These are phyloP conservation scores for Psophocarpus tetragonolobus DNA, from an alignment of 306 rosid species.

Conservation along the genomic window DNA sequence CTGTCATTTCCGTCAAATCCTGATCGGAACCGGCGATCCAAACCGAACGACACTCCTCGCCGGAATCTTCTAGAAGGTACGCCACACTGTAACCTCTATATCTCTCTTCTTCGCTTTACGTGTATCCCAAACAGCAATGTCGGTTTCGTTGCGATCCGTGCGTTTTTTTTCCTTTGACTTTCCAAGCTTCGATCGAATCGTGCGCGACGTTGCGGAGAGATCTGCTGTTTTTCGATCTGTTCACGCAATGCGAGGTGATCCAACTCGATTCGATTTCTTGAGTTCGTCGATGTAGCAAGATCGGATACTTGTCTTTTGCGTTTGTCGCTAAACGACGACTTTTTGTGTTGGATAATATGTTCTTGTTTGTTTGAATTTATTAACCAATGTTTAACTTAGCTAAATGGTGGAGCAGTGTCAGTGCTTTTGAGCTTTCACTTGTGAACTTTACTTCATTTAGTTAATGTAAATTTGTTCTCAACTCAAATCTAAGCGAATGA, in stretches of 20 bases:
- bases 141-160: slow-evolving; percentile 32
- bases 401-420: slow-evolving; percentile 6
- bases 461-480: not conserved
- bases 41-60: slow-evolving; percentile 22
- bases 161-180: not conserved
- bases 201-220: slow-evolving; percentile 13
- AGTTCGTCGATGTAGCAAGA: slow-evolving; percentile 40
- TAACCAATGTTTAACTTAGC: not conserved
- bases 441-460: slow-evolving; percentile 24
- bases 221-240: slow-evolving; percentile 22
- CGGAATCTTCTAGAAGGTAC: slow-evolving; percentile 34
- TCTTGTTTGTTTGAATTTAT: slow-evolving; percentile 10
- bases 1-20: slow-evolving; percentile 27
- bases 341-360: slow-evolving; percentile 1
- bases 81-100: not conserved
- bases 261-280: not conserved
- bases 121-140: slow-evolving; percentile 13
- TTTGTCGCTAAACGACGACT: slow-evolving; percentile 13
- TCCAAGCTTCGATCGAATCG: slow-evolving; percentile 25
- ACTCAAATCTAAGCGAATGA: slow-evolving; percentile 4
- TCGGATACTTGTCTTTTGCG: slow-evolving; percentile 27
- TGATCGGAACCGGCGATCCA: slow-evolving; percentile 26
- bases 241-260: slow-evolving; percentile 28
- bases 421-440: slow-evolving; percentile 15
- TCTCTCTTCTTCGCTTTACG: not conserved